Conservation (phyloP, 768 basidiomycete species). For the Mycena albidolilacea region DNA sequence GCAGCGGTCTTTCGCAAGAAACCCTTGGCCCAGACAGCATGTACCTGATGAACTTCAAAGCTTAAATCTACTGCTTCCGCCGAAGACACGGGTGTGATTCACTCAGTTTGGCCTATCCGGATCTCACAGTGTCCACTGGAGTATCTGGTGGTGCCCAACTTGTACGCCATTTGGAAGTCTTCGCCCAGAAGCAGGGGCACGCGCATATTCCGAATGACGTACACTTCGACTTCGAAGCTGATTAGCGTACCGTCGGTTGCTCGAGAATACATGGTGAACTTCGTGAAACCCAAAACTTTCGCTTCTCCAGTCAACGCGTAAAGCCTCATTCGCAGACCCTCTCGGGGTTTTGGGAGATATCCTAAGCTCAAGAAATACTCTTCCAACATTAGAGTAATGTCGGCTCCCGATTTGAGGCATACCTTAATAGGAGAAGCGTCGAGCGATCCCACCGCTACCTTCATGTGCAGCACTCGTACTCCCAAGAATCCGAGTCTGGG, state of each 20-base stretch:
- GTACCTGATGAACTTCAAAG: no score
- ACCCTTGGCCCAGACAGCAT: background rate
- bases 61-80: slow-evolving; percentile 10
- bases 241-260: background rate
- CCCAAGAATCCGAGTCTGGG: slow-evolving; percentile 15
- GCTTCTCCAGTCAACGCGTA: slow-evolving; percentile 31
- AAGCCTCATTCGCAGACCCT: slow-evolving; percentile 30
- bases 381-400: slow-evolving; percentile 36
- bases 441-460: background rate
- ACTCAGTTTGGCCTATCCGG: background rate
- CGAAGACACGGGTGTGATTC: slow-evolving; percentile 19
- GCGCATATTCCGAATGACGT: no score
- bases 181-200: no score
- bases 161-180: slow-evolving; percentile 34
- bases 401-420: slow-evolving; percentile 36
- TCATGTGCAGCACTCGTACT: slow-evolving; percentile 21
- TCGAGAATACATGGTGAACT: background rate
- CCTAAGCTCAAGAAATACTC: slow-evolving; percentile 12
- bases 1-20: slow-evolving; percentile 3
- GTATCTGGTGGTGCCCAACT: slow-evolving; percentile 35
- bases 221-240: no score
- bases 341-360: background rate
- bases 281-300: slow-evolving; percentile 34
- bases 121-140: slow-evolving; percentile 27
- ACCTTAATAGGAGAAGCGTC: slow-evolving; percentile 2